phyloP scores from a whole-genome alignment of 257 asterid genomes.

The Misopates orontium region DNA sequence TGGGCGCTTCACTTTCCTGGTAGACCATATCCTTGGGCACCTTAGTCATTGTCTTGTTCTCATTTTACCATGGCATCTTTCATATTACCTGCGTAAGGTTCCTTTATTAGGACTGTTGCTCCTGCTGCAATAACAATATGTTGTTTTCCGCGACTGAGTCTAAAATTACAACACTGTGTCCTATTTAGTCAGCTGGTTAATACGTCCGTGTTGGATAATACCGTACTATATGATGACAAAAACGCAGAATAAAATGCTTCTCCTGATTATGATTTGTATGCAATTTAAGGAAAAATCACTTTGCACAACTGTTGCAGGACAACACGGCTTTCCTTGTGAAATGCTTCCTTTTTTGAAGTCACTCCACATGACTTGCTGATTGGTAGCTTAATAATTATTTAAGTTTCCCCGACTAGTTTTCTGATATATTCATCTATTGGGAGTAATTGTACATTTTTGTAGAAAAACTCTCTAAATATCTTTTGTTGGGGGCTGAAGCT shows the following conservation, averaged over 20 bases:
- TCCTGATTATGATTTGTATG: neutral
- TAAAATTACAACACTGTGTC: neutral
- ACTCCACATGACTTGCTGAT: neutral
- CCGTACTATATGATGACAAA: neutral
- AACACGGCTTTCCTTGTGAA: slow-evolving; percentile 9
- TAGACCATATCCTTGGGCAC: slow-evolving; percentile 33
- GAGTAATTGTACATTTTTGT: neutral
- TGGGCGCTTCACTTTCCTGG: slow-evolving; percentile 81
- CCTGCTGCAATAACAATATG: neutral
- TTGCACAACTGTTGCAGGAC: slow-evolving; percentile 4
- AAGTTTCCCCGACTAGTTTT: too few species aligned
- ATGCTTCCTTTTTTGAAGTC: neutral
- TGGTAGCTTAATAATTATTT: neutral
- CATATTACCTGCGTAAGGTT: too few species aligned
- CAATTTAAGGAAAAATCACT: slow-evolving; percentile 2
- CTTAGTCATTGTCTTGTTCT: neutral
- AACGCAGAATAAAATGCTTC: neutral
- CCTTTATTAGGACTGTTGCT: neutral
- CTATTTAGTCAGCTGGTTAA: too few species aligned
- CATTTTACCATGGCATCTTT: too few species aligned
- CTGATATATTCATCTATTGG: neutral
- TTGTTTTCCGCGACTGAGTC: neutral
- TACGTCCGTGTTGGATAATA: too few species aligned
- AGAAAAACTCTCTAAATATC: neutral
- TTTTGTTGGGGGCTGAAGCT: neutral